These are phyloP conservation scores for Glycine tomentella DNA, from an alignment of 306 rosid species.

Conservation along the genomic window DNA sequence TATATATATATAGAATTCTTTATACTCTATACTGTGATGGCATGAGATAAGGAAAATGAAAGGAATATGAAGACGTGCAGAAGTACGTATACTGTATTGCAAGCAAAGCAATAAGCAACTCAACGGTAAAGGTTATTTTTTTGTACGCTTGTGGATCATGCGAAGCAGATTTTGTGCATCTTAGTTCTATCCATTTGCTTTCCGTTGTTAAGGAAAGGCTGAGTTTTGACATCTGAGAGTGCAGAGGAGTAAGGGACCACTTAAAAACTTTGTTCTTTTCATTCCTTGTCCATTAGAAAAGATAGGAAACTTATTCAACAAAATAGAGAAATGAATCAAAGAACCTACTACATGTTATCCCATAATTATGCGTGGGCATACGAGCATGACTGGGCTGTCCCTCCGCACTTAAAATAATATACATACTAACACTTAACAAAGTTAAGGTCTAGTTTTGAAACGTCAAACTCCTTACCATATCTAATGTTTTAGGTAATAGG, in stretches of 20 bases:
- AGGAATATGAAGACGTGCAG: conserved; percentile 43
- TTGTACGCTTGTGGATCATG: conserved; percentile 1
- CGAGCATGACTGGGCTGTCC: background rate
- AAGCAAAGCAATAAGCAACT: conserved; percentile 62
- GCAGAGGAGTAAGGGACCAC: conserved; percentile 30
- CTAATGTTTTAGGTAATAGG: background rate
- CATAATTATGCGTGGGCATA: background rate
- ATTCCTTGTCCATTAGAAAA: background rate
- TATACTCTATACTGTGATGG: conserved; percentile 10
- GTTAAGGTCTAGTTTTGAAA: background rate
- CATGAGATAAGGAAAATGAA: conserved; percentile 1
- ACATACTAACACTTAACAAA: background rate
- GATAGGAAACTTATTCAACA: conserved; percentile 17
- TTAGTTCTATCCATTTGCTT: conserved; percentile 36
- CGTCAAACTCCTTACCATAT: background rate
- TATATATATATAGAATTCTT: conserved; percentile 32
- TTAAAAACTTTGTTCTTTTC: conserved; percentile 12
- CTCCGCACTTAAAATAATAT: background rate
- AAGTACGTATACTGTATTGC: conserved; percentile 59
- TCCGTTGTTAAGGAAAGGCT: background rate
- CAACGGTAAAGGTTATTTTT: conserved; percentile 25
- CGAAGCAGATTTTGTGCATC: conserved; percentile 20
- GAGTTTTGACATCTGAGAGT: conserved; percentile 10
- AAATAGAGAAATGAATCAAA: background rate
- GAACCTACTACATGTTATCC: background rate